Conservation (phyloP, 2,329 filamentous ascomycete species). For the Penicillium sp. region DNA sequence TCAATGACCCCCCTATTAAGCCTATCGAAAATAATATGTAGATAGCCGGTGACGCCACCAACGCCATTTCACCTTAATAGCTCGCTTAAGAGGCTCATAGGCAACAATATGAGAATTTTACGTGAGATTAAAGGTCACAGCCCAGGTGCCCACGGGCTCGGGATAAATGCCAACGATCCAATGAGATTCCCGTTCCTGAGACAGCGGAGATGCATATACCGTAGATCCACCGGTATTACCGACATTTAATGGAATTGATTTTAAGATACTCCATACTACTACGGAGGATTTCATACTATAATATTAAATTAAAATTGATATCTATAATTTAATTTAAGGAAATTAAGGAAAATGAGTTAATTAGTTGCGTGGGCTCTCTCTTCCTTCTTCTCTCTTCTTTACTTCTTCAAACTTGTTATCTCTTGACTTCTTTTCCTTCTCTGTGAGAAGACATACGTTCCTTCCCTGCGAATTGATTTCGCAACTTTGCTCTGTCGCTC, state of each 20-base stretch:
- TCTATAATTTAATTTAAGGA: slow-evolving; percentile 1
- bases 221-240: slow-evolving; percentile 6
- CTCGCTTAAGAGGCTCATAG: background rate
- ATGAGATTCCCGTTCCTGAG: background rate
- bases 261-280: background rate
- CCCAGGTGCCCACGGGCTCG: background rate
- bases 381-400: slow-evolving; percentile 16
- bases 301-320: background rate
- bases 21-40: background rate
- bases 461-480: slow-evolving; percentile 39
- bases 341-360: slow-evolving; percentile 2
- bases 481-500: slow-evolving; percentile 15
- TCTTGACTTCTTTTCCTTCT: slow-evolving; percentile 9
- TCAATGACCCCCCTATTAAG: background rate
- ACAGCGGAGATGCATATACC: background rate
- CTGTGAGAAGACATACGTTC: slow-evolving; percentile 14
- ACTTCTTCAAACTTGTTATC: slow-evolving; percentile 8
- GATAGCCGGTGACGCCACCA: background rate
- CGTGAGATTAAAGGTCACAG: slow-evolving; percentile 8
- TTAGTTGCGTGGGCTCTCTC: background rate
- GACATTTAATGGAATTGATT: too few relatives aligned
- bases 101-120: background rate
- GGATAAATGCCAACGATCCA: background rate
- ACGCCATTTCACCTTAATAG: background rate
- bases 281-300: background rate